Conservation (phyloP, 768 basidiomycete genomes). For the Tremella fuciformis region DNA sequence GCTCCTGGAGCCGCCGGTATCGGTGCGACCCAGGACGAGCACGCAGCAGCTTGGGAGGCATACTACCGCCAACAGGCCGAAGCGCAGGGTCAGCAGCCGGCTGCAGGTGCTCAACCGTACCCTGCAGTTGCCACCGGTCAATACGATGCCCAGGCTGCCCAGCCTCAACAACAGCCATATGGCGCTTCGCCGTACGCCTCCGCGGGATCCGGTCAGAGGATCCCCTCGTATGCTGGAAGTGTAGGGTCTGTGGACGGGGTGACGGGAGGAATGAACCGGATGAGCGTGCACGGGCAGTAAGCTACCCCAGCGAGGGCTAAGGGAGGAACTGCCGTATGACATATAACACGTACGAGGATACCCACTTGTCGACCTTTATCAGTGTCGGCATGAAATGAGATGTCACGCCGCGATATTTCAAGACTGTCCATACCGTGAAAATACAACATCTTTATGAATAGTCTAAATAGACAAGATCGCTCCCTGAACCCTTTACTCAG, state of each 20-base stretch:
- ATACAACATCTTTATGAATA: too few relatives aligned
- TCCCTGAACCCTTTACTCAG: too few relatives aligned
- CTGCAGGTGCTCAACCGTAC: constrained; percentile 3
- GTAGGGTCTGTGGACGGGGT: constrained; percentile 31
- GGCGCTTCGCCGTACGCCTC: constrained; percentile 12
- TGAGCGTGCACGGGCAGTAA: constrained; percentile 34
- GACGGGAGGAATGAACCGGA: constrained; percentile 28
- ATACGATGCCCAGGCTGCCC: neutral
- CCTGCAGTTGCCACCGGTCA: constrained; percentile 29
- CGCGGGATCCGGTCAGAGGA: neutral
- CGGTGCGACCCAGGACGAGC: constrained; percentile 52
- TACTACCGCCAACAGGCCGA: constrained; percentile 51
- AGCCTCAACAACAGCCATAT: constrained; percentile 27
- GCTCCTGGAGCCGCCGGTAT: constrained; percentile 52
- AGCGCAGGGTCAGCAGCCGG: constrained; percentile 34
- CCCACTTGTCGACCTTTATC: too few relatives aligned
- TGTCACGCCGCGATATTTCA: too few relatives aligned
- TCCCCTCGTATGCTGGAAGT: constrained; percentile 9
- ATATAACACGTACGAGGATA: too few relatives aligned
- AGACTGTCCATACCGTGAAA: too few relatives aligned
- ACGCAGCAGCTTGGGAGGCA: constrained; percentile 49
- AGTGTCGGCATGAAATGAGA: too few relatives aligned
- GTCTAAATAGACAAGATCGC: too few relatives aligned
- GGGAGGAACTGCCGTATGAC: neutral
- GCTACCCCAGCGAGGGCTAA: too few relatives aligned